Base-by-base conservation (phyloP, 306 rosid genomes). In the Ormosia emarginata region DNA sequence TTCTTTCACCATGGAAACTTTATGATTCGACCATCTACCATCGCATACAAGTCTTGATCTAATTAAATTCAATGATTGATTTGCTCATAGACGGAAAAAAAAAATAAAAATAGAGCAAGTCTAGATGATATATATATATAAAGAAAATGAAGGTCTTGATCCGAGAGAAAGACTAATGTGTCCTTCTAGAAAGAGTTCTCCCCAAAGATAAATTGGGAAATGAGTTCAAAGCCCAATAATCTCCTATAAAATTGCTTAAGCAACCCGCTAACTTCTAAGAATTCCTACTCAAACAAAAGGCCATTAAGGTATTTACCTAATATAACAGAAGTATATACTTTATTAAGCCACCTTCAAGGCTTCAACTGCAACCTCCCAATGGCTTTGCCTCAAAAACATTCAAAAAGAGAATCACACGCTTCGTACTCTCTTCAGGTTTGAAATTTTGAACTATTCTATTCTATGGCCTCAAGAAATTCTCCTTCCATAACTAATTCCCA, bases 391-490 rank as follows among this genome's bases (percentile, higher is more conserved):
- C 61, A 39, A 4, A 32, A 71, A 14, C 10, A 15, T 44, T 53
- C 24, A 17, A 6, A 13, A 67, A 36, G 13, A 15, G 62, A 37
- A 15, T 3, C 58, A 55, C 5, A 50, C 18, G 39, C 13, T 57
- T 79, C 50, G 37, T 53, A 29, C 24, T 44, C 18, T n/a, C 43
- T 59, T 59, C 8, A 5, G n/a, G 66, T 9, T 59, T 59, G 36
- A 41, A 8, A 57, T 1, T 24, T 15, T 18, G 63, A 24, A 57
- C 63, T 24, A 57, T 57, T 41, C 55, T 8, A 47, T 47, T 83
- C 75, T 9, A 86, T 87, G 91, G 88, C 90, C 73, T 71, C 89
- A 37, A 78, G 36, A 58, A 74, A 41, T n/a, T 41, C 4, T 34
- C 11, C 72, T 34, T 40, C 81, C 40, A 53, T 49, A 17, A 32